Evolutionary conservation across 148 eudicot species (phyloP), one percentile per base, ranked within the genome.

Genomic region (Amaranthus palmeri): DNA sequence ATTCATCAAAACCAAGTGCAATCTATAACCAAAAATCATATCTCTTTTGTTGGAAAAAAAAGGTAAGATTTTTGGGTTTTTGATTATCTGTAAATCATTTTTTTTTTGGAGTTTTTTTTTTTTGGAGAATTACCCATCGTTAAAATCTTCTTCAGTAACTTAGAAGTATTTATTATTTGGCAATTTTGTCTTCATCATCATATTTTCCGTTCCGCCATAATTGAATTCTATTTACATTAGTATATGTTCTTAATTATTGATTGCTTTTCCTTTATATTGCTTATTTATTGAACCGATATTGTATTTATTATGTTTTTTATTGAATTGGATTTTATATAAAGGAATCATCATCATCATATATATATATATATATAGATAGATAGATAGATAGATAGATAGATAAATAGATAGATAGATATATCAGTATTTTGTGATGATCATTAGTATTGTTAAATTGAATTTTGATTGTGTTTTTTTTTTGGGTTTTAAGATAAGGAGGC

Each of bases 91-190:
- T 25, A 25, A 25, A 25, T 25, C 36, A 25, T 25, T 25, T 25
- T 25, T 25, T 45, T 50, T 40, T 61, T 47, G 62, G 54, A 44
- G 69, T 54, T 64, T 46, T 40, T 53, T 64, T 8, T 17, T 43
- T 72, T 50, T 61, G 11, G n/a, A 54, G 59, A 56, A 64, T 25
- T 49, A 65, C 65, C 66, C 74, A 60, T 71, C 56, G 10, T 54
- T 8, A 8, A 65, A 18, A n/a, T 50, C 54, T 72, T 2, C 18
- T 64, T 54, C 54, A 45, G 76, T 73, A 73, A 73, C 69, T 64
- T 2, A 58, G n/a, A n/a, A 44, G 6, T 73, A 43, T 65, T 46
- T 7, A 25, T 25, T 25, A 25, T n/a, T 41, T 12, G 3, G 4
- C 8, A 17, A 25, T 65, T 5, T 6, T 68, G 4, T 52, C 25